Evolutionary conservation across 106 monocot species (phyloP).

Genomic region (Platanthera guangdongensis): DNA sequence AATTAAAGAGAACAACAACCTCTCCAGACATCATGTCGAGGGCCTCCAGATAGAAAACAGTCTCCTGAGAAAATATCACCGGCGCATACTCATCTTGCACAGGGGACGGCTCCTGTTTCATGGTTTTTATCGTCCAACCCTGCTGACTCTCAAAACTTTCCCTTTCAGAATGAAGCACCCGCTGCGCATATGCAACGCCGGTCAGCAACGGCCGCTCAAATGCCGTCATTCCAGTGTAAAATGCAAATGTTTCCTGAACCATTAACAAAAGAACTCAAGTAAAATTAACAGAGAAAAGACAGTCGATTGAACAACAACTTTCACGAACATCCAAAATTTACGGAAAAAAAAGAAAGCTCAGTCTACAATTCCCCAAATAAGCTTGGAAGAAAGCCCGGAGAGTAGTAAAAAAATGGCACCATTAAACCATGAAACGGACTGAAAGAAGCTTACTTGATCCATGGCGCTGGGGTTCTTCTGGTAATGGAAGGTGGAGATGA

Average conservation of each 20-base stretch:
- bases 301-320: neutral
- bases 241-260: constrained; percentile 75
- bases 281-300: neutral
- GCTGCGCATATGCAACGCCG: constrained; percentile 91
- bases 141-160: constrained; percentile 73
- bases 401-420: neutral
- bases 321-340: neutral
- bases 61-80: constrained; percentile 93
- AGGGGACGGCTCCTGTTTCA: constrained; percentile 74
- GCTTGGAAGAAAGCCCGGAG: neutral
- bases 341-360: neutral
- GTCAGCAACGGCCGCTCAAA: constrained; percentile 88
- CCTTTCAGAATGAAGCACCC: constrained; percentile 75
- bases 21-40: constrained; percentile 99
- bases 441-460: constrained; percentile 52
- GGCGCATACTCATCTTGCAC: constrained; percentile 92
- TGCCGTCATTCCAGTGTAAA: constrained; percentile 77
- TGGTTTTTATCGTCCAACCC: constrained; percentile 87
- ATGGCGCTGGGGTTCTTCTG: constrained; percentile 68
- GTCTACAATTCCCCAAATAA: neutral
- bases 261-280: neutral
- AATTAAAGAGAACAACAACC: constrained; percentile 22
- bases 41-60: constrained; percentile 80
- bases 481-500: constrained; percentile 83
- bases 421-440: neutral